Base-by-base conservation (phyloP, 768 basidiomycete genomes). In the Suillus plorans region DNA sequence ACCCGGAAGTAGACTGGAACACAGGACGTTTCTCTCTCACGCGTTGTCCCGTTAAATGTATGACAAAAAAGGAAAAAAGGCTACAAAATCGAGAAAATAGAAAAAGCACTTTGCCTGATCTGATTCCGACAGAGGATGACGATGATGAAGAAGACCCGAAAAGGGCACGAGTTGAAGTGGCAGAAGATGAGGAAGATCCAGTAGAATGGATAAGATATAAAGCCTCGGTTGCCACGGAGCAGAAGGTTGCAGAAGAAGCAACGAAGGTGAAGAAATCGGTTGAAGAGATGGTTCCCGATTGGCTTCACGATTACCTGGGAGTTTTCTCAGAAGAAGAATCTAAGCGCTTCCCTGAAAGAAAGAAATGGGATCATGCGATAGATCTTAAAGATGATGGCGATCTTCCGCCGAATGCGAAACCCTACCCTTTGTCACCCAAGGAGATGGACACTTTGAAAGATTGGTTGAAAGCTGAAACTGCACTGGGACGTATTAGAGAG, bases 311-410 rank as follows among this genome's bases (percentile, higher is more conserved):
- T 9, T 45, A 45, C 44, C 44, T 45, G 20, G 8, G 20, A 0
- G 53, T 66, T 3, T 66, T 66, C 34, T 45, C 39, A 8, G 63
- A 66, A 36, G 39, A 63, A 22, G 42, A 31, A 8, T 58, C 55
- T 10, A 62, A 63, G 31, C 2, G 47, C 0, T 56, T 66, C 25
- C 66, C 63, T 20, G 25, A 34, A 4, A 37, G 45, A 4, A 66
- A 57, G 55, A 45, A 45, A 18, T 66, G 62, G n/a, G n/a, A n/a
- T n/a, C n/a, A n/a, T n/a, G n/a, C n/a, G n/a, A n/a, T n/a, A n/a
- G n/a, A n/a, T n/a, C n/a, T n/a, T n/a, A n/a, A n/a, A n/a, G n/a
- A n/a, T n/a, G n/a, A n/a, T n/a, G n/a, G n/a, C n/a, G n/a, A n/a
- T n/a, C n/a, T n/a, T n/a, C n/a, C n/a, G n/a, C n/a, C n/a, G n/a